Conservation (phyloP, 495 filamentous ascomycete genomes). For the Poronia punctata region DNA sequence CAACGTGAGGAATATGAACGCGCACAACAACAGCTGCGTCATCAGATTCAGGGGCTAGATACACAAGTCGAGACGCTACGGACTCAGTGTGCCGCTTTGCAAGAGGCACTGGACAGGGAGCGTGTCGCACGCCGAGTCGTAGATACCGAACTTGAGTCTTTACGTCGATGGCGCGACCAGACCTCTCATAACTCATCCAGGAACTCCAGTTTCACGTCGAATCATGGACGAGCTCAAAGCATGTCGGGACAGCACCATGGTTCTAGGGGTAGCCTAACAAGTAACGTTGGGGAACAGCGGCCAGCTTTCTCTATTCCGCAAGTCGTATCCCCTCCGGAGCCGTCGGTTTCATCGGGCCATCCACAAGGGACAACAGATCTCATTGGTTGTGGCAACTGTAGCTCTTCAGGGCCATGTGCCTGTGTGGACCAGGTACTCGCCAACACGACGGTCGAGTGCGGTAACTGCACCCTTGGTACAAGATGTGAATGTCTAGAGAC, state of each 20-base stretch:
- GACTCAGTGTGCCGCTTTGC: slow-evolving; percentile 33
- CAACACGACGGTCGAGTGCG: slow-evolving; percentile 49
- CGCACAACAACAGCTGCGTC: slow-evolving; percentile 37
- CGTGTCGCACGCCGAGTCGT: slow-evolving; percentile 21
- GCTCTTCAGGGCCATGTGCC: slow-evolving; percentile 39
- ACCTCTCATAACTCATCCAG: slow-evolving; percentile 16
- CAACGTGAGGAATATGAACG: slow-evolving; percentile 43
- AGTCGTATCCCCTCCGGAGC: slow-evolving; percentile 41
- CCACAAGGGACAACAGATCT: slow-evolving; percentile 20
- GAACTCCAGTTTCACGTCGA: slow-evolving; percentile 17
- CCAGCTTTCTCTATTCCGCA: slow-evolving; percentile 40
- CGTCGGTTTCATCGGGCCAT: slow-evolving; percentile 16
- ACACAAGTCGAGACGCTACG: slow-evolving; percentile 38
- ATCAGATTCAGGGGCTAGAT: slow-evolving; percentile 39
- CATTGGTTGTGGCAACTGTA: slow-evolving; percentile 46
- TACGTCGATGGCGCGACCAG: slow-evolving; percentile 17
- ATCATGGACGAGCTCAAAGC: slow-evolving; percentile 13
- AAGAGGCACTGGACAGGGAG: slow-evolving; percentile 37
- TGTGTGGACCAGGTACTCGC: slow-evolving; percentile 46
- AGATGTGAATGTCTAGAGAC: slow-evolving; percentile 67
- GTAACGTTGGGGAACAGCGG: slow-evolving; percentile 25
- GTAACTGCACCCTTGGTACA: slow-evolving; percentile 50
- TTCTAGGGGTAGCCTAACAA: slow-evolving; percentile 20
- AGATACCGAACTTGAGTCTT: slow-evolving; percentile 18
- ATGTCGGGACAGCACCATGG: slow-evolving; percentile 13